phyloP scores from a whole-genome alignment of 345 rosid genomes.

The Camelina sativa region DNA sequence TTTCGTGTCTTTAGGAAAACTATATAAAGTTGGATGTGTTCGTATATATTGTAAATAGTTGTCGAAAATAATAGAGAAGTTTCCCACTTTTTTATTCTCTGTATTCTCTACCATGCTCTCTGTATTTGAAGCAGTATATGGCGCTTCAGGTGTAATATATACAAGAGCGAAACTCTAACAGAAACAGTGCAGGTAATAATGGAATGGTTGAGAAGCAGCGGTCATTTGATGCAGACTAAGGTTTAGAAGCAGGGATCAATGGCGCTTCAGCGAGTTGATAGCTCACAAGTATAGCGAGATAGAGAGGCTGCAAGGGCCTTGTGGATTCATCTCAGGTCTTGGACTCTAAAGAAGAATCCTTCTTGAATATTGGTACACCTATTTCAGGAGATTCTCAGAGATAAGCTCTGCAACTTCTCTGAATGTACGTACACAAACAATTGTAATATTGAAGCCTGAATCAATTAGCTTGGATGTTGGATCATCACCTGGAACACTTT shows the following conservation, averaged over 20 bases:
- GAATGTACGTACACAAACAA: slow-evolving; percentile 56
- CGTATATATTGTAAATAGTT: too few relatives aligned
- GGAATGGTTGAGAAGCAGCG: slow-evolving; percentile 38
- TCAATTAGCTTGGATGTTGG: slow-evolving; percentile 44
- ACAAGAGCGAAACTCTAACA: too few relatives aligned
- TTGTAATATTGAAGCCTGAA: slow-evolving; percentile 70
- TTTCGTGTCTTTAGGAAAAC: too few relatives aligned
- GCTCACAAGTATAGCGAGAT: slow-evolving; percentile 66
- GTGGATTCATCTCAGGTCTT: slow-evolving; percentile 66
- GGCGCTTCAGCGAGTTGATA: slow-evolving; percentile 67
- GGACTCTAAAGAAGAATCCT: slow-evolving; percentile 72
- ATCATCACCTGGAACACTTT: slow-evolving; percentile 44
- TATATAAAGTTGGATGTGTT: too few relatives aligned
- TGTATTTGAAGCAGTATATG: too few relatives aligned
- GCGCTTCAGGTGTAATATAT: too few relatives aligned
- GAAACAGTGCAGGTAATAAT: slow-evolving; percentile 35
- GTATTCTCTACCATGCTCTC: too few relatives aligned
- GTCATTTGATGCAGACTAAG: slow-evolving; percentile 35
- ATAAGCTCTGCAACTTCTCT: slow-evolving; percentile 36
- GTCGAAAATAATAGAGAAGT: too few relatives aligned
- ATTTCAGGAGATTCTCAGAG: slow-evolving; percentile 27
- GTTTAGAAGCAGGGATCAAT: slow-evolving; percentile 54
- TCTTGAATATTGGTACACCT: neutral
- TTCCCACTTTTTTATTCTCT: too few relatives aligned
- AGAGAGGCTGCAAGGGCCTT: slow-evolving; percentile 45